These are phyloP conservation scores for Hymenoscyphus scutula DNA, from an alignment of 2,329 filamentous ascomycete genomes.

Conservation along the genomic window DNA sequence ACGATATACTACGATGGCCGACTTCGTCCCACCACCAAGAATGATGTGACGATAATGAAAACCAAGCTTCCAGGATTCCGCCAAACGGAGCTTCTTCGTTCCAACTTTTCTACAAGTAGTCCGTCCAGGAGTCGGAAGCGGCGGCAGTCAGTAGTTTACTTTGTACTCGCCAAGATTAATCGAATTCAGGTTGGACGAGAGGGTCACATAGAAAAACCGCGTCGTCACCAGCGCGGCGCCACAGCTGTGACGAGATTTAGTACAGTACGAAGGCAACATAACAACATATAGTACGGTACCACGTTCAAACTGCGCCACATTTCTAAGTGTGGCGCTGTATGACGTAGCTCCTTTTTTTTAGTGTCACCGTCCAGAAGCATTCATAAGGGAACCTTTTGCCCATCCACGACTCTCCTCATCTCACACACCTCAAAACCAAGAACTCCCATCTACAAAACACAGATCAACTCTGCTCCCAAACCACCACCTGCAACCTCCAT, in stretches of 20 bases:
- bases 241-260: slow-evolving; percentile 3
- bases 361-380: not conserved
- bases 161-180: too few relatives aligned
- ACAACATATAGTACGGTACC: too few relatives aligned
- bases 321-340: not conserved
- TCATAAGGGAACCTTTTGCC: not conserved
- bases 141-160: not conserved
- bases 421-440: not conserved
- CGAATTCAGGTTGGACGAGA: too few relatives aligned
- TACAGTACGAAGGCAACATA: too few relatives aligned
- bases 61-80: not conserved
- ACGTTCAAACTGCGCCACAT: slow-evolving; percentile 1
- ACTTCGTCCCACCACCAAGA: not conserved
- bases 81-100: too few relatives aligned
- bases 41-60: slow-evolving; percentile 2
- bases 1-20: too few relatives aligned
- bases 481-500: not conserved
- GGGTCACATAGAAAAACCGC: not conserved
- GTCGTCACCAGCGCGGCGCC: not conserved
- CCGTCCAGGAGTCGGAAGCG: not conserved
- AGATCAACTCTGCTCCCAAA: not conserved
- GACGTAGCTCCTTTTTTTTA: not conserved
- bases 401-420: not conserved
- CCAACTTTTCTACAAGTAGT: not conserved
- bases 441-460: not conserved